phyloP scores from a whole-genome alignment of 768 basidiomycete genomes.

The Boletus rubroflammeus region DNA sequence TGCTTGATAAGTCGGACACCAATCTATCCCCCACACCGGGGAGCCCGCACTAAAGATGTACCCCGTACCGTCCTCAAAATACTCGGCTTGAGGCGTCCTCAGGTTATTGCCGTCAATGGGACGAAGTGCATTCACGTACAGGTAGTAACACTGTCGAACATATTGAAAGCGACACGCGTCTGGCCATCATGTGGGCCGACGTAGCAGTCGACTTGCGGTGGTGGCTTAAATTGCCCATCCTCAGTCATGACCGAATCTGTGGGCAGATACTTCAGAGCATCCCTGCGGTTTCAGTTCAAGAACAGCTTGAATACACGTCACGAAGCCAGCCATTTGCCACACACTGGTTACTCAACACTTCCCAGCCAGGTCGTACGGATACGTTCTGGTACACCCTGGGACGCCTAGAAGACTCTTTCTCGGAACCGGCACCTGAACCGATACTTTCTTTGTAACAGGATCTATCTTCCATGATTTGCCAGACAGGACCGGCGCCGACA shows the following conservation, averaged over 20 bases:
- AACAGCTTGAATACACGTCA: conserved; percentile 4
- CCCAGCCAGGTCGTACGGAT: conserved; percentile 42
- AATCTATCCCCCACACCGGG: conserved; percentile 88
- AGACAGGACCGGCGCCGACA: conserved; percentile 71
- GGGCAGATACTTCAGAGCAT: conserved; percentile 58
- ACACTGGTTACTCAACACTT: conserved; percentile 47
- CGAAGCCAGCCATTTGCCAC: conserved; percentile 25
- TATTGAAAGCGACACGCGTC: conserved; percentile 42
- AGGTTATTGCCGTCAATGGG: neutral
- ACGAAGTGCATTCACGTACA: conserved; percentile 49
- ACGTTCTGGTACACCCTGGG: conserved; percentile 56
- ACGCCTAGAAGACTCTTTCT: conserved; percentile 48
- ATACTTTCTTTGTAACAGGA: conserved; percentile 71
- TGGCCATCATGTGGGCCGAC: conserved; percentile 65
- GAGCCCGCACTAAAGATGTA: conserved; percentile 84
- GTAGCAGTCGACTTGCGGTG: conserved; percentile 55
- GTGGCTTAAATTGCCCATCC: conserved; percentile 47
- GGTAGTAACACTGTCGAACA: conserved; percentile 56
- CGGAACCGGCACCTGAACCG: conserved; percentile 23
- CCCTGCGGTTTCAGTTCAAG: conserved; percentile 35
- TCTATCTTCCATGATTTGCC: conserved; percentile 76
- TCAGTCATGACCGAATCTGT: conserved; percentile 47
- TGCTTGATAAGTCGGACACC: conserved; percentile 77
- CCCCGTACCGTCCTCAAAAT: conserved; percentile 53
- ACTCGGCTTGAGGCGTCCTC: conserved; percentile 46